Evolutionary conservation across 805 yeast genomes (phyloP), one percentile per base, ranked within the genome.

Genomic region (Nakazawaea siamensis): DNA sequence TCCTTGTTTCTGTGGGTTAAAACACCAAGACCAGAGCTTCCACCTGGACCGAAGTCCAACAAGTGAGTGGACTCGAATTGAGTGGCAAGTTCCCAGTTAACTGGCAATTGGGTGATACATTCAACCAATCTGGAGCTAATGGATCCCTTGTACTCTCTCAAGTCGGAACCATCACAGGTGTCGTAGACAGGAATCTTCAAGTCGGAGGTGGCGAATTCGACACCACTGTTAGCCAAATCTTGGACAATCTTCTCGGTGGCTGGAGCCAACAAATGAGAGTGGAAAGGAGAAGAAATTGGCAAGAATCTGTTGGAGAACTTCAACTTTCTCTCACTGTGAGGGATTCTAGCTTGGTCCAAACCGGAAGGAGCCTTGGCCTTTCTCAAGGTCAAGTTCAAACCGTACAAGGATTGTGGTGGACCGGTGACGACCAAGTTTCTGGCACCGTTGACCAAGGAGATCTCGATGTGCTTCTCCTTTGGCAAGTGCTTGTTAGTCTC

Each of bases 21-120:
- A 43, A 83, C 83, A 64, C 98, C 98, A 47, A 92, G 70, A 51
- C 98, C 99, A 29, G 97, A 84, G 25, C 85, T 78, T 49, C 97
- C 97, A 62, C 99, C 98, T 43, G 98, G 99, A 57, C 99, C 99
- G 50, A 92, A 92, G 64, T 92, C 99, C 43, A 92, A 60, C 50
- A 92, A 74, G 57, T 92, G 98, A 31, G 97, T 83, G 18, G 92
- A 73, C 31, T 72, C 57, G 57, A 84, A 85, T 45, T 73, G 56
- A 24, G 97, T 88, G 20, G 97, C 94, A 19, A 48, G 46, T 65
- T 92, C 97, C 99, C 99, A 92, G 62, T 84, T 72, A 45, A 92
- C 99, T 29, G 95, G 86, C 52, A 85, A 71, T 52, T 77, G 78
- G 35, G 92, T 85, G 58, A 92, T 88, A 51, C 88, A 80, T 57